Percentiles rank a stretch among this genome's conserved stretches.
These are phyloP conservation scores for Pseudomonodictys pantanalensis DNA, from an alignment of 495 filamentous ascomycete species.

Conservation along the genomic window DNA sequence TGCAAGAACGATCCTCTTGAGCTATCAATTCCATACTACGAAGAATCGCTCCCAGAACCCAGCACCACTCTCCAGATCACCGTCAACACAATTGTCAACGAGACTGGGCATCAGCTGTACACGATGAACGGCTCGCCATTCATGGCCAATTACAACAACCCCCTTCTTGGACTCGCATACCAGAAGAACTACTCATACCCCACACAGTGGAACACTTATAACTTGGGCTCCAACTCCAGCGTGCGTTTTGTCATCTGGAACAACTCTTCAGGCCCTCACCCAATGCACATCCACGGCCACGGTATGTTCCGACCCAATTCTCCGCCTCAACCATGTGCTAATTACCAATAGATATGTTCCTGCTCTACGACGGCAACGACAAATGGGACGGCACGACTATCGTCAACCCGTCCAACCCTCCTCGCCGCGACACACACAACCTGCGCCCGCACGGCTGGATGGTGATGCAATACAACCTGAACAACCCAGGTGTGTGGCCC, in stretches of 20 bases:
- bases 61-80: conserved; percentile 29
- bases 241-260: conserved; percentile 39
- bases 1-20: conserved; percentile 15
- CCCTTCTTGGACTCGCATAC: conserved; percentile 38
- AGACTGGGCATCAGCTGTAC: conserved; percentile 17
- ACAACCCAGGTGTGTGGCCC: conserved; percentile 33
- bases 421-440: conserved; percentile 20
- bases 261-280: conserved; percentile 14
- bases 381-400: conserved; percentile 24
- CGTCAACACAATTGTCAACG: conserved; percentile 35
- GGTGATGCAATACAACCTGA: conserved; percentile 17
- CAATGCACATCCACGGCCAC: conserved; percentile 32
- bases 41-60: conserved; percentile 31
- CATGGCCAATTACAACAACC: conserved; percentile 41
- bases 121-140: conserved; percentile 32
- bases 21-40: conserved; percentile 39
- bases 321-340: not conserved
- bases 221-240: conserved; percentile 36
- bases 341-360: conserved; percentile 4
- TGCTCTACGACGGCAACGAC: conserved; percentile 15
- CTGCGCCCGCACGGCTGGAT: conserved; percentile 12
- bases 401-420: conserved; percentile 17
- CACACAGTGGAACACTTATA: conserved; percentile 34
- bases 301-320: conserved; percentile 3
- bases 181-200: conserved; percentile 14